phyloP scores from a whole-genome alignment of 2,329 filamentous ascomycete genomes.

The Pyrenophora teres region DNA sequence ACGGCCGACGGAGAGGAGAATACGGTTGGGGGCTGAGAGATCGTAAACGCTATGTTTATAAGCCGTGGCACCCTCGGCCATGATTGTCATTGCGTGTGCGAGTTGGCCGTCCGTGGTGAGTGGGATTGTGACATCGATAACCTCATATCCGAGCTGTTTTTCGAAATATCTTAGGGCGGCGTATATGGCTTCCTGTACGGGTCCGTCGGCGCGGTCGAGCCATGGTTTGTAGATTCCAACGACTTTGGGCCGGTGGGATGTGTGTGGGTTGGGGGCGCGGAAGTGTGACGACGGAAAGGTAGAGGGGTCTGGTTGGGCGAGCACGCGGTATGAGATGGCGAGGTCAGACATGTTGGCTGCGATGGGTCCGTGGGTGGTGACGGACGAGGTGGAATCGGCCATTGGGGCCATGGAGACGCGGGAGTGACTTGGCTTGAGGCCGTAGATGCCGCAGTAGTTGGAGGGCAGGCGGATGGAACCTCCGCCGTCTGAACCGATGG shows the following conservation, averaged over 20 bases:
- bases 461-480: conserved; percentile 76
- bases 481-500: conserved; percentile 72
- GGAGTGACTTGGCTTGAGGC: conserved; percentile 77
- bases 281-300: conserved; percentile 67
- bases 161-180: conserved; percentile 64
- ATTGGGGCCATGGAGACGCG: conserved; percentile 66
- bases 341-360: conserved; percentile 77
- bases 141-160: conserved; percentile 56
- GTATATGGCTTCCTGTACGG: conserved; percentile 67
- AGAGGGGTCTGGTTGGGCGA: conserved; percentile 72
- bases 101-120: conserved; percentile 72
- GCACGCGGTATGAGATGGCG: conserved; percentile 78
- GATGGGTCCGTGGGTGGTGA: conserved; percentile 74
- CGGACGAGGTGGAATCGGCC: conserved; percentile 63
- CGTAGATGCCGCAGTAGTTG: conserved; percentile 78
- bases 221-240: conserved; percentile 72
- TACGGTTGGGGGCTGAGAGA: conserved; percentile 69
- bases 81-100: conserved; percentile 77
- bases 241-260: conserved; percentile 56
- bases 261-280: conserved; percentile 56
- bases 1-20: conserved; percentile 68
- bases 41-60: conserved; percentile 57
- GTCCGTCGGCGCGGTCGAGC: conserved; percentile 70
- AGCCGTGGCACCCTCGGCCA: conserved; percentile 67
- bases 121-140: conserved; percentile 68